Conservation (phyloP, 106 monocot genomes). For the Alisma plantagoaquatica region DNA sequence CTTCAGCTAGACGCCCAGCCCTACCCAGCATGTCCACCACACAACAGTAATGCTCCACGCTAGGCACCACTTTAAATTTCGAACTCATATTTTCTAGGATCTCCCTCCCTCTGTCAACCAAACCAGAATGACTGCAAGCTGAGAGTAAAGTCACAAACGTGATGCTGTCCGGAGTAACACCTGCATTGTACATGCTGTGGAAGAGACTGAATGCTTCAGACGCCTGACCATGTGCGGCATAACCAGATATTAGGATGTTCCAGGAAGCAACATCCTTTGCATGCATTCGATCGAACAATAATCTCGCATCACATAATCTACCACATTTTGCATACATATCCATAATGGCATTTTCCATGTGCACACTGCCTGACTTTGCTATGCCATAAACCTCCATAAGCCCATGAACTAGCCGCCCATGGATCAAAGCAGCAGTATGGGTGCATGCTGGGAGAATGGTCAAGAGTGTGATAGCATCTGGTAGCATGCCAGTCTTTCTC, state of each 20-base stretch:
- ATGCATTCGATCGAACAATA: constrained; percentile 32
- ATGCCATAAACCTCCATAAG: constrained; percentile 38
- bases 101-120: constrained; percentile 38
- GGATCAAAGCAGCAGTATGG: constrained; percentile 37
- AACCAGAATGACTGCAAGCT: constrained; percentile 67
- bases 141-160: constrained; percentile 58
- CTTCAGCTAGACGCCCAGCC: constrained; percentile 55
- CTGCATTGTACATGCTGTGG: constrained; percentile 21
- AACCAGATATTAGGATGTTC: constrained; percentile 72
- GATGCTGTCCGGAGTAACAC: constrained; percentile 39
- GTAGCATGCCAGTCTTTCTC: constrained; percentile 19
- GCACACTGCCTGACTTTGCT: constrained; percentile 15
- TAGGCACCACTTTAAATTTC: constrained; percentile 31
- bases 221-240: constrained; percentile 49
- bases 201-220: constrained; percentile 46
- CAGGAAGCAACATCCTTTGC: constrained; percentile 40
- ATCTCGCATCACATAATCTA: constrained; percentile 16
- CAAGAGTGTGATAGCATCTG: constrained; percentile 49
- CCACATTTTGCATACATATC: constrained; percentile 90
- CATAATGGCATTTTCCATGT: constrained; percentile 50
- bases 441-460: constrained; percentile 62
- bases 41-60: constrained; percentile 66
- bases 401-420: constrained; percentile 48
- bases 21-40: constrained; percentile 72
- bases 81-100: constrained; percentile 41